Conservation (phyloP, 768 basidiomycete species). For the Sistotremastrum suecicum region DNA sequence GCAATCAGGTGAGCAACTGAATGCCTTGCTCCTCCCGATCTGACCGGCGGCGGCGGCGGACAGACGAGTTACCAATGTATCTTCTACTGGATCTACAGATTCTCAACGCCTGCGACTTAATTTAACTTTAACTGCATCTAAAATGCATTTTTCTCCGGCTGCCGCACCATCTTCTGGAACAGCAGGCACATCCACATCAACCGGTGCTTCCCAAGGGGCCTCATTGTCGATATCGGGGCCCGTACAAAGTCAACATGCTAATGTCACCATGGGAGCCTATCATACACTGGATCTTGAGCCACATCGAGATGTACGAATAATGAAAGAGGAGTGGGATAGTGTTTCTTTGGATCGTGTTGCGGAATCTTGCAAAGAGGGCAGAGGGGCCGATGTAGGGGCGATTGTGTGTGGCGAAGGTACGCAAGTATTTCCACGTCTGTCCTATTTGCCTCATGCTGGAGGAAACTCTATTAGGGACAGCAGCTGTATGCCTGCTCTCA, state of each 20-base stretch:
- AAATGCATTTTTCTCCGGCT: conserved; percentile 70
- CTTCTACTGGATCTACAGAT: conserved; percentile 86
- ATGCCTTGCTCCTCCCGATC: neutral
- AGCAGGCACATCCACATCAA: conserved; percentile 22
- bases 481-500: conserved; percentile 87
- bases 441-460: neutral
- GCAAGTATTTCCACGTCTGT: neutral
- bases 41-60: neutral
- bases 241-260: conserved; percentile 72
- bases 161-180: conserved; percentile 27
- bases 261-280: conserved; percentile 85
- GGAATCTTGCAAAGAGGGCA: conserved; percentile 84
- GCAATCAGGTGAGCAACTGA: conserved; percentile 51
- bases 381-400: conserved; percentile 93
- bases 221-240: conserved; percentile 76
- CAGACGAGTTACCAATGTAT: conserved; percentile 80
- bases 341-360: conserved; percentile 68
- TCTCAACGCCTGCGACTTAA: conserved; percentile 78
- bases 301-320: conserved; percentile 81
- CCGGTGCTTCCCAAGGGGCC: conserved; percentile 22
- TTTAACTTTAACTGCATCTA: conserved; percentile 71
- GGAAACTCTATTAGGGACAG: conserved; percentile 36
- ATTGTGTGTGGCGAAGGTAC: conserved; percentile 87
- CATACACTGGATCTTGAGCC: conserved; percentile 91
- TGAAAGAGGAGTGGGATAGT: conserved; percentile 93